Percentiles rank a stretch among this genome's conserved stretches.
These are phyloP conservation scores for Lipomyces spencermartinsiae DNA, from an alignment of 805 yeast species.

Conservation along the genomic window DNA sequence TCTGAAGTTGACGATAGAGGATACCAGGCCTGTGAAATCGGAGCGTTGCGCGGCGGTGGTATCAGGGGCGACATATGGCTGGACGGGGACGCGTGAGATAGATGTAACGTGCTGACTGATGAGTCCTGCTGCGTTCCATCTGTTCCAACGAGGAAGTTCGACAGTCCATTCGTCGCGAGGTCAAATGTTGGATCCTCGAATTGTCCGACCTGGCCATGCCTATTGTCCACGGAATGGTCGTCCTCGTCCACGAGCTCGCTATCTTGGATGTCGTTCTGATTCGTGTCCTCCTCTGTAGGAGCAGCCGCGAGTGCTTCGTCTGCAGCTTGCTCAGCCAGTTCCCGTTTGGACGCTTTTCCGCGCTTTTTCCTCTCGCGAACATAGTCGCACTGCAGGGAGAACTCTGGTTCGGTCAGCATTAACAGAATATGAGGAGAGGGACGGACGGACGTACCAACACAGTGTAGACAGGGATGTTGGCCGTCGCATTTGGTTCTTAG, in stretches of 20 bases:
- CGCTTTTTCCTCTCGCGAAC: slow-evolving; percentile 53
- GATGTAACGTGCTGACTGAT: background rate
- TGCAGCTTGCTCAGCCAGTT: slow-evolving; percentile 18
- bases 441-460: slow-evolving; percentile 42
- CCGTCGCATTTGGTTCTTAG: slow-evolving; percentile 59
- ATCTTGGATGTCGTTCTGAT: background rate
- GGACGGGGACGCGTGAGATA: background rate
- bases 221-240: background rate
- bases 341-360: slow-evolving; percentile 44
- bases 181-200: background rate
- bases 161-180: background rate
- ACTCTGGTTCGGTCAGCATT: slow-evolving; percentile 24
- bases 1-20: slow-evolving; percentile 30
- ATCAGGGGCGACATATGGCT: background rate
- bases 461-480: slow-evolving; percentile 53
- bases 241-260: slow-evolving; percentile 10
- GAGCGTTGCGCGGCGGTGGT: background rate
- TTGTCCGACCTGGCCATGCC: background rate
- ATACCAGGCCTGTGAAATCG: slow-evolving; percentile 22
- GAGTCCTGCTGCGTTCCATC: background rate
- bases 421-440: no score
- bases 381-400: slow-evolving; percentile 48
- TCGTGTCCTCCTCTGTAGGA: background rate
- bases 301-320: slow-evolving; percentile 1
- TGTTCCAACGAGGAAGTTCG: background rate